Evolutionary conservation across 169 alveolate species (phyloP).

Genomic region (Eimeria acervulina): DNA sequence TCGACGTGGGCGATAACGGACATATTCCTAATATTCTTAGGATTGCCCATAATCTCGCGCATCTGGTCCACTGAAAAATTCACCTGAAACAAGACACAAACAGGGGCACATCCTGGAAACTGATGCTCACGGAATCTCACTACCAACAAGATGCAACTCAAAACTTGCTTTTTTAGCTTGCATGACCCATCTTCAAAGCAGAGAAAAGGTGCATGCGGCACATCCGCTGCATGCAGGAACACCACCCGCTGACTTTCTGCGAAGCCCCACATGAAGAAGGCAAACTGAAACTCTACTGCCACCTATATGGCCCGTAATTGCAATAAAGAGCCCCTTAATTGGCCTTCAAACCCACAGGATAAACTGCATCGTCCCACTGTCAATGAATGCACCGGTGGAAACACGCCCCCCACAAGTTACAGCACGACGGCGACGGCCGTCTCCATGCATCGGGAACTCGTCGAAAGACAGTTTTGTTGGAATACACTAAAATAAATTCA

Average conservation of each 20-base stretch:
- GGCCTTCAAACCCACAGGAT: not conserved
- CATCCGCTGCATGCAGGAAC: too few relatives aligned
- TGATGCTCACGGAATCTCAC: not conserved
- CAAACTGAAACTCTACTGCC: not conserved
- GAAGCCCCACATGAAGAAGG: not conserved
- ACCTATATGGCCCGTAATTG: not conserved
- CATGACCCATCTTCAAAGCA: not conserved
- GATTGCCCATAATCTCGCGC: conserved; percentile 99
- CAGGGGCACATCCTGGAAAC: not conserved
- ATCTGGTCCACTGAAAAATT: conserved; percentile 99
- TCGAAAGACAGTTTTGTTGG: not conserved
- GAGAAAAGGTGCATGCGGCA: not conserved
- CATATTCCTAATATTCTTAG: conserved; percentile 99
- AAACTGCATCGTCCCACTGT: not conserved
- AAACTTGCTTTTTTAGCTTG: not conserved
- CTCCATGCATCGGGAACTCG: not conserved
- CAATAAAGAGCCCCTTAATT: not conserved
- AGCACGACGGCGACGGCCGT: not conserved
- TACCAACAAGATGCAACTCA: not conserved
- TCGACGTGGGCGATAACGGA: conserved; percentile 99
- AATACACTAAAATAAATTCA: too few relatives aligned
- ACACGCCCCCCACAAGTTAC: conserved; percentile 20
- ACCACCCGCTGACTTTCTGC: too few relatives aligned
- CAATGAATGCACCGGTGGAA: conserved; percentile 30
- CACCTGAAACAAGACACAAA: conserved; percentile 81